Evolutionary conservation across 1,284 basidiomycete genomes (phyloP).

Genomic region (Sanguinoderma infundibulare): DNA sequence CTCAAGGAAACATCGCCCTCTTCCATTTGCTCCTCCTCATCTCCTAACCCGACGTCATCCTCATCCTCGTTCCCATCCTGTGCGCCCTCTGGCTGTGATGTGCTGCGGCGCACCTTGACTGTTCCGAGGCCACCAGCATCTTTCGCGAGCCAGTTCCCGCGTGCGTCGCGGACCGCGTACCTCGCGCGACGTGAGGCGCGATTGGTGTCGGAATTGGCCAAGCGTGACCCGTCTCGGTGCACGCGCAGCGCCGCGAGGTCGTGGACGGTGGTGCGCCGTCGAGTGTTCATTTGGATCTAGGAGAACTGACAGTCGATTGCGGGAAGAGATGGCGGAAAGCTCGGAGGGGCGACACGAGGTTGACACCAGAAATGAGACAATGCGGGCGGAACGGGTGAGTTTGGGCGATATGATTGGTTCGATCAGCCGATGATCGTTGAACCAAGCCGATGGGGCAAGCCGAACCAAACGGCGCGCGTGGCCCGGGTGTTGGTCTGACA

Average conservation of each 20-base stretch:
- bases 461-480: neutral
- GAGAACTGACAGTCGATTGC: neutral
- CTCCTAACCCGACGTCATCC: slow-evolving; percentile 25
- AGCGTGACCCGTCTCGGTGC: slow-evolving; percentile 62
- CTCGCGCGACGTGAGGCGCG: slow-evolving; percentile 26
- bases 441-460: neutral
- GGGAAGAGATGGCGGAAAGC: too few species aligned
- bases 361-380: neutral
- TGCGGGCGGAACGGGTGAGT: neutral
- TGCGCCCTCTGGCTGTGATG: slow-evolving; percentile 4
- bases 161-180: slow-evolving; percentile 31
- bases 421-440: neutral
- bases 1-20: neutral
- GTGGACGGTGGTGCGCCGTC: slow-evolving; percentile 57
- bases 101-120: slow-evolving; percentile 31
- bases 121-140: slow-evolving; percentile 39
- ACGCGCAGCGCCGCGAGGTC: slow-evolving; percentile 63
- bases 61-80: slow-evolving; percentile 19
- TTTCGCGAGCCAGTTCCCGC: slow-evolving; percentile 40
- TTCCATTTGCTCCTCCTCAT: slow-evolving; percentile 16
- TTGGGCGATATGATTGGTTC: neutral
- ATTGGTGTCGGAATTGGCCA: slow-evolving; percentile 46
- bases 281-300: slow-evolving; percentile 41
- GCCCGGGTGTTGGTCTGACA: neutral
- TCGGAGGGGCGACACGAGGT: neutral